Evolutionary conservation across 352 stramenopile species (phyloP), one percentile per base, ranked within the genome.

Genomic region (Globisporangium megalacanthum): DNA sequence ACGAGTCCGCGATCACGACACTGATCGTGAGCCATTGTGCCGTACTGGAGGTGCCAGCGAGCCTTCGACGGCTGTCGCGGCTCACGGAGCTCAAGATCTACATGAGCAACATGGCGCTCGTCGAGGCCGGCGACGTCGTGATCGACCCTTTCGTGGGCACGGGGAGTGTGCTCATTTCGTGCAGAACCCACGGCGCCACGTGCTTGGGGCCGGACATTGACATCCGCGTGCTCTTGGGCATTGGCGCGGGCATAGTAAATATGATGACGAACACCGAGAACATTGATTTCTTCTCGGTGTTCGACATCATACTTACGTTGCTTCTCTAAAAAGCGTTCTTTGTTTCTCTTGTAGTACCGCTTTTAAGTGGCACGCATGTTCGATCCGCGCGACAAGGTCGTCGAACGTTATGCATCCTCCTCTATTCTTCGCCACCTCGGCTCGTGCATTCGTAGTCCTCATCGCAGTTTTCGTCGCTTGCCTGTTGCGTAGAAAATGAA

Each of bases 141-240:
- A 94, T 98, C 60, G 97, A 99, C 78, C 96, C 96, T n/a, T 99
- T 99, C 70, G 95, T 98, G 5, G 97, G 97, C 36, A 99, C 97
- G 10, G 97, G 96, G 4, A 97, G 83, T 17, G 97, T 99, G 49
- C 75, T 99, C 22, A 86, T 99, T 36, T 88, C 94, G 6, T 97
- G 91, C 50, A 89, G 89, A 53, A 85, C 96, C 7, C 85, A 97
- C 45, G 96, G 97, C 33, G 94, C 85, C 2, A 79, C 97, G 61
- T 98, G 90, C 66, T 85, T 98, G 39, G 97, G 97, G 33, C 97
- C 92, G 8, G 96, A 99, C 69, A 99, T 99, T 71, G 96, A 99
- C 66, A 91, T 92, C 33, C 88, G 94, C 17, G 90, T 98, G 46
- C 70, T 99, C 3, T 75, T 96, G 54, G 97, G 96, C 37, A 97